Base-by-base conservation (phyloP, 441 rosid species). In the Eutrema salsugineum region DNA sequence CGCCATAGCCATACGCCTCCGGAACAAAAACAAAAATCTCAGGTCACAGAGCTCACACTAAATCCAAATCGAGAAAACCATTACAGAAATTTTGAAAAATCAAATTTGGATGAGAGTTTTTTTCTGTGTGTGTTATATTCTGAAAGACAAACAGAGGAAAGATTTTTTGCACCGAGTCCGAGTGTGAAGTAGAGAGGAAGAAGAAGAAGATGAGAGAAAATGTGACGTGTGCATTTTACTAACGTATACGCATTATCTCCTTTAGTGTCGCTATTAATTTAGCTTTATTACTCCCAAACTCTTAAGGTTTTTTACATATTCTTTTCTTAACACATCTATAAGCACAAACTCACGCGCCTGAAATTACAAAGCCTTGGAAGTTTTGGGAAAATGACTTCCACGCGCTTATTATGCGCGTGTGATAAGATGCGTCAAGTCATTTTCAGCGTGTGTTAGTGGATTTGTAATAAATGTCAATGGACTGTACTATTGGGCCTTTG, bases 171-270 rank as follows among this genome's bases (percentile, higher is more conserved):
- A 51, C n/a, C n/a, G 63, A 16, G n/a, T 14, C 6, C 0, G 40
- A 54, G 33, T 6, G 33, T 32, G 8, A 8, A 57, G 60, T 36
- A 35, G 20, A 28, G 60, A 28, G 3, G 74, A 57, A 8, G 60
- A 59, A 36, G 51, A 60, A 11, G 20, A 15, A 1, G 42, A 48
- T 9, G 27, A 62, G 67, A 19, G 48, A 30, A 9, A n/a, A 55
- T 17, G 73, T 68, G 78, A 75, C 73, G 70, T 75, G 74, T 62
- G 15, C 70, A 62, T 27, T 68, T 75, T 27, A 54, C 59, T 68
- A 62, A 62, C 78, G 78, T 68, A 61, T 53, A 68, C 50, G 4
- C 78, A 75, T 75, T 75, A 61, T 68, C 73, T 53, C 6, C 44
- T 65, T 27, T 11, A 19, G 1, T 64, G 59, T 72, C 50, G 10